phyloP scores from a whole-genome alignment of 768 basidiomycete species.

The Lyophyllum shimeji region DNA sequence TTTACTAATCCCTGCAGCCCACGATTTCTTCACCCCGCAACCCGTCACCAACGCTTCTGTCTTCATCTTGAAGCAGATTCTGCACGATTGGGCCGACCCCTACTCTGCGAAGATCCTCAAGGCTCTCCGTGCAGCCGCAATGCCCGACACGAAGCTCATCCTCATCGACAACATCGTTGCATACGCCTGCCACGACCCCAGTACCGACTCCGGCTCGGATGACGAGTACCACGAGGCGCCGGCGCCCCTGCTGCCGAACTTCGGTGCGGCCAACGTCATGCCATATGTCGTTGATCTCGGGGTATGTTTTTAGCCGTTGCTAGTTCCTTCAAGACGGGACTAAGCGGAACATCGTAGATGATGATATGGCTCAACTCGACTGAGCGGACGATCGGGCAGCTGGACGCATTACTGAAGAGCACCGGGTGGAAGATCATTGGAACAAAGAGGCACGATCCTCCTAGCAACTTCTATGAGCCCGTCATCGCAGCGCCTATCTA shows the following conservation, averaged over 20 bases:
- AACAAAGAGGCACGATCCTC: conserved; percentile 5
- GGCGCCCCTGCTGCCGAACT: conserved; percentile 8
- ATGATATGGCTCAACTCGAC: conserved; percentile 12
- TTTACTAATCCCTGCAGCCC: conserved; percentile 13
- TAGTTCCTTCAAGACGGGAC: not conserved
- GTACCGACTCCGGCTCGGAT: not conserved
- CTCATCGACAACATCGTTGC: conserved; percentile 35
- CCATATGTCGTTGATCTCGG: conserved; percentile 6
- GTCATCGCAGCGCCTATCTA: conserved; percentile 5
- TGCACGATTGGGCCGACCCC: conserved; percentile 41
- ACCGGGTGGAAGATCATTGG: conserved; percentile 8
- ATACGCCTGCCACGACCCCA: conserved; percentile 20
- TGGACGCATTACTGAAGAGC: conserved; percentile 4
- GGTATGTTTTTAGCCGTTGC: not conserved
- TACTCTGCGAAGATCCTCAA: conserved; percentile 29
- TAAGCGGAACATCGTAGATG: conserved; percentile 1
- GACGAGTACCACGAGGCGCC: conserved; percentile 1
- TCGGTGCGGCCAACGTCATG: conserved; percentile 6
- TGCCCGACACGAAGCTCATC: conserved; percentile 32
- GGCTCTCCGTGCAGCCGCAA: conserved; percentile 32
- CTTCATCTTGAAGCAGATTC: conserved; percentile 33
- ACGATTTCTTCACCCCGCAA: conserved; percentile 38
- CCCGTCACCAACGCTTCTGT: conserved; percentile 33
- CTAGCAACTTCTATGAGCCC: conserved; percentile 10
- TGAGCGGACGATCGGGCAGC: conserved; percentile 10